Conservation (phyloP, 1,139 yeast species). For the Geotrichum europaeum region DNA sequence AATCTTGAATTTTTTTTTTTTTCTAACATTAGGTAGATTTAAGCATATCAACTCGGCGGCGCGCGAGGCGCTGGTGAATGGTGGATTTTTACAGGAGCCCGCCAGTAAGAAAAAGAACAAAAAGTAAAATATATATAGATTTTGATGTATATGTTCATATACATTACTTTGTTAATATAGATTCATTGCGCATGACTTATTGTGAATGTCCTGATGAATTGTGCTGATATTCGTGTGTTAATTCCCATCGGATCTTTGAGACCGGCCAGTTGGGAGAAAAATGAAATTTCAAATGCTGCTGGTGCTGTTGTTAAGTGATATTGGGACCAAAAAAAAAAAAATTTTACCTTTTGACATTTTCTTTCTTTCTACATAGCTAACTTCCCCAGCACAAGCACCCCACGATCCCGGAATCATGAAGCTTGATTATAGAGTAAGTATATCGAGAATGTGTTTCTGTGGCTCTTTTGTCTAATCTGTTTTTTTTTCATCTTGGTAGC, state of each 20-base stretch:
- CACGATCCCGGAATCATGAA: constrained; percentile 22
- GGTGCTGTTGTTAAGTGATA: background rate
- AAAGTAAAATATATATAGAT: constrained; percentile 11
- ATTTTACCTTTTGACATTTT: background rate
- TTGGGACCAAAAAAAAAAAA: constrained; percentile 1
- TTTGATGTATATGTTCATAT: background rate
- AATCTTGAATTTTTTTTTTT: background rate
- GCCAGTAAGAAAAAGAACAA: constrained; percentile 17
- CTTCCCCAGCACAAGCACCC: background rate
- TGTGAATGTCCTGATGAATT: background rate
- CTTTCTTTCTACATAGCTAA: background rate
- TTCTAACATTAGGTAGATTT: constrained; percentile 44
- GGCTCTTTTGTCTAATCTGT: background rate
- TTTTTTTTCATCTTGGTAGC: constrained; percentile 33
- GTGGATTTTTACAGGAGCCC: constrained; percentile 43
- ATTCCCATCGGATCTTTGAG: background rate
- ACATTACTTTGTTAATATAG: background rate
- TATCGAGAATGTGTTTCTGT: background rate
- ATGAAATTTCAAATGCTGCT: background rate
- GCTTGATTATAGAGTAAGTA: constrained; percentile 28
- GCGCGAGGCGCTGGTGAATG: constrained; percentile 70
- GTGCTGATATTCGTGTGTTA: background rate
- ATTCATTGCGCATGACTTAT: background rate
- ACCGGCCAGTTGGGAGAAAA: background rate
- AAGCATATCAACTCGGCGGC: constrained; percentile 89